Base-by-base conservation (phyloP, 176 grass and related monocot species). In the Oryza glaberrima region DNA sequence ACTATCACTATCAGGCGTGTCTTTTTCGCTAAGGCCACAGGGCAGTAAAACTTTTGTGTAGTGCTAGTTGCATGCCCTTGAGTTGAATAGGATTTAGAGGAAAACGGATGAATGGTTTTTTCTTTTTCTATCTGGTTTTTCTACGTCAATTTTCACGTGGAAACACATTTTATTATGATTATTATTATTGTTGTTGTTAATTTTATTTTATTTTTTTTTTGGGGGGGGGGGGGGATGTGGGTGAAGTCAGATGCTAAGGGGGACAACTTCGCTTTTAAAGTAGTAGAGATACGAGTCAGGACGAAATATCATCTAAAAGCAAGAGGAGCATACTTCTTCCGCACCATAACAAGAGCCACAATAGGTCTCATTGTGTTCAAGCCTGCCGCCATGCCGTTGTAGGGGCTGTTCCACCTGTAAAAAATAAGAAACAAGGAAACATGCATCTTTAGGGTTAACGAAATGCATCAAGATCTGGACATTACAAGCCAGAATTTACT, bases 301-400 rank as follows among this genome's bases (percentile, higher is more conserved):
- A 77, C 45, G 60, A 82, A 25, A 73, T 78, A 77, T 54, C n/a
- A 72, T 82, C 49, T 34, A 69, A 72, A 64, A 67, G 25, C 81
- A 30, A 69, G 36, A 76, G 48, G 49, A 72, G 61, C 74, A 78
- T 94, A 99, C 96, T 91, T 74, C 86, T 90, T 96, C 86, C 86
- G 96, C 93, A 85, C 96, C 96, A 82, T 92, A 99, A 81, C 96
- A 99, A 77, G 96, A 96, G 32, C 96, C 96, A 79, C 96, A 99
- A 65, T 96, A 99, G n/a, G 93, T 99, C 61, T 99, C 96, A 77
- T 99, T 99, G 63, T 94, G 93, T 91, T 99, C 96, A 79, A 99
- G 96, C 72, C 96, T 94, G 22, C 96, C 96, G 26, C 96, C 93
- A 94, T 99, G 96, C 28, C 76, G 88, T 80, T 99, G 96, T 73